Evolutionary conservation across 495 filamentous ascomycete genomes (phyloP), one percentile per base, ranked within the genome.

Genomic region (Alectoria sarmentosa): DNA sequence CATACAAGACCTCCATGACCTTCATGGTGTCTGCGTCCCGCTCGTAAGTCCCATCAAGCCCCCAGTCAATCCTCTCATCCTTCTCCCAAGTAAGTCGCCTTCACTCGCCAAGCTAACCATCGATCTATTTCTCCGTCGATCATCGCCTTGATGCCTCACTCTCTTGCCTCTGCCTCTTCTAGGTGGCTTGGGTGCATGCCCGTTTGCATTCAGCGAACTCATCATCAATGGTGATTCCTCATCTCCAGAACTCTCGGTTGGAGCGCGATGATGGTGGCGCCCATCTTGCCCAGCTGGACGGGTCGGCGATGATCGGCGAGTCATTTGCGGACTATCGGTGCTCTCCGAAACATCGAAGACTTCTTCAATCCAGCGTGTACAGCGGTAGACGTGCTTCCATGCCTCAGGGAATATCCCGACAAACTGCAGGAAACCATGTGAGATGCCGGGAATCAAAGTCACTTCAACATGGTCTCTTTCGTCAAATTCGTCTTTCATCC

Each of bases 351-450:
- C 64, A 13, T 67, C 80, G 58, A 96, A 90, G 3, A 89, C 76
- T 8, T 88, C 84, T 44, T 84, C 81, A 42, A 96, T 86, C 94
- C 95, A 98, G 9, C 77, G 71, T 1, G 83, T 85, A 66, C 88
- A 88, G 14, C 85, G 83, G 41, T 84, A 81, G 67, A 97, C 89
- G 68, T 92, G 83, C 65, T 86, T 85, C 86, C 89, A 92, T 9
- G 87, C 92, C 30, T 94, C 90, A 0, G 91, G 91, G 68, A 92
- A 98, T 10, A 96, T 76, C 5, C 82, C 77, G 0, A 88, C 90
- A 75, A 98, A 96, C 71, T 96, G 92, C 67, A 96, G 71, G 73
- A 98, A 98, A 1, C 94, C 94, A 70, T 98, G 94, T 14, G 84
- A 89, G 38, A 96, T 87, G 0, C 92, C 91, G 0, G 93, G 94